Conservation (phyloP, 2,329 filamentous ascomycete genomes). For the Monosporascus sp. region DNA sequence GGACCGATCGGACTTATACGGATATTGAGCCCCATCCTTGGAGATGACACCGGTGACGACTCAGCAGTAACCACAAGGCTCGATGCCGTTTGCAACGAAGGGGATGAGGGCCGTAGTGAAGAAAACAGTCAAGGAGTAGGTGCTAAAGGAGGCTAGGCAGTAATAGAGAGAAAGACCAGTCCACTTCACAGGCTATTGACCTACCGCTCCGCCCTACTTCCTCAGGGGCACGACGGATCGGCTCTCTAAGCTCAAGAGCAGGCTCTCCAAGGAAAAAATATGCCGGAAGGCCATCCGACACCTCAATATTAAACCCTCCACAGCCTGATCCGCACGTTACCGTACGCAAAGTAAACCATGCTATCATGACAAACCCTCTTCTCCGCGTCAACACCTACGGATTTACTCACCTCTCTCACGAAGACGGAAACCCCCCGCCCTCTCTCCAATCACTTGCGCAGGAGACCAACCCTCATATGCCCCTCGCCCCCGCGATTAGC, state of each 20-base stretch:
- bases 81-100: background rate
- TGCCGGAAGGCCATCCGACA: too few species aligned
- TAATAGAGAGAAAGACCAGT: too few species aligned
- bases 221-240: too few species aligned
- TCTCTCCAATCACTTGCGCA: conserved; percentile 8
- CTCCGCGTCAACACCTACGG: background rate
- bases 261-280: too few species aligned
- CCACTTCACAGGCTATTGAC: too few species aligned
- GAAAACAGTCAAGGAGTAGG: background rate
- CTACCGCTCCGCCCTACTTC: too few species aligned
- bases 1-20: too few species aligned
- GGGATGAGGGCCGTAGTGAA: background rate
- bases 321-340: too few species aligned
- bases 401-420: background rate
- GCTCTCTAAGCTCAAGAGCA: too few species aligned
- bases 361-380: background rate
- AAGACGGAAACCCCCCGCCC: background rate
- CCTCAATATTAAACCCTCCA: too few species aligned
- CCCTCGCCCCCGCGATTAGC: conserved; percentile 49
- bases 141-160: background rate
- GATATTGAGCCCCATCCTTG: too few species aligned
- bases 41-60: background rate
- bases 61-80: background rate
- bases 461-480: conserved; percentile 44
- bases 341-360: too few species aligned